Evolutionary conservation across 116 monocot species (phyloP), one percentile per base, ranked within the genome.

Genomic region (Dioscorea cayenensis): DNA sequence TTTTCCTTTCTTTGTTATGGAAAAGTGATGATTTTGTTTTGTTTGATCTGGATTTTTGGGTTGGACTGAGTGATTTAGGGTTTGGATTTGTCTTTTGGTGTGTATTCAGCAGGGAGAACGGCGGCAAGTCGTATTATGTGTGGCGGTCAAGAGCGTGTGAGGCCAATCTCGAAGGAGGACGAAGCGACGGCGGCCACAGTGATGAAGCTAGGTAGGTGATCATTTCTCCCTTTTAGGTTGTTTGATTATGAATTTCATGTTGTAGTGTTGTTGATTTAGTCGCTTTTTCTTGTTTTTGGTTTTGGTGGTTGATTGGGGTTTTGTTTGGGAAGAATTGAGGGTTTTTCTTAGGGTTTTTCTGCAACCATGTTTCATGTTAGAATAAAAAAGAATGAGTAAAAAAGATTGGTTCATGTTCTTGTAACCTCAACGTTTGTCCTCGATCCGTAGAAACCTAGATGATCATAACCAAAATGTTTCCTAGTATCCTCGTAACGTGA

Each of bases 381-480:
- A 43, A 43, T 43, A 1, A 43, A 43, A 43, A 43, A 5, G 43
- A 76, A 35, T 23, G 37, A 51, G 63, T n/a, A 19, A 32, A 36
- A 76, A 68, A 32, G n/a, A 35, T 16, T 63, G 14, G 49, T 73
- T 28, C 4, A 37, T 49, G 48, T 28, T 73, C 60, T 43, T 59
- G 64, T 16, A 48, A 64, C 60, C 17, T 19, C 21, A 66, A n/a
- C n/a, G n/a, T n/a, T 16, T 32, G 66, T 82, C 61, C 14, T 84
- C 81, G 85, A 73, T 49, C 29, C 85, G 90, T 60, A 90, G 77
- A 50, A 86, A 55, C 77, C 83, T 84, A 16, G 93, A 97, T 7
- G 85, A 52, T 81, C 84, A 86, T 67, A 92, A 77, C 88, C 93
- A 97, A 63, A 90, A 81, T 60, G 80, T 76, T 73, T 76, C 84